Conservation (phyloP, 2,329 filamentous ascomycete species). For the Coleophoma cylindrospora region DNA sequence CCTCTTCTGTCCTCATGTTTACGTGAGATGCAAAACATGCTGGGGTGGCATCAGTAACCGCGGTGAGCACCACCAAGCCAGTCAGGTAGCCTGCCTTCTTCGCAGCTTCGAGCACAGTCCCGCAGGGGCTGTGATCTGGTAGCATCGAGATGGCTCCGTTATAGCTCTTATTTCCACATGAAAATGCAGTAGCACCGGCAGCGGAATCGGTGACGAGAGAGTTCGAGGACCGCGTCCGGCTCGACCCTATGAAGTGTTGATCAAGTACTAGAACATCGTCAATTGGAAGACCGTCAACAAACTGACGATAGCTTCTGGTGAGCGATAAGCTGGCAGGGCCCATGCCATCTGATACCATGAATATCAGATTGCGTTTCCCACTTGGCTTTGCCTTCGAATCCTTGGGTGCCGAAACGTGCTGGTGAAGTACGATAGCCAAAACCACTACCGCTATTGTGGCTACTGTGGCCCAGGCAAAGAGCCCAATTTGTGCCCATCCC, state of each 20-base stretch:
- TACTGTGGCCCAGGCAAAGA: conserved; percentile 79
- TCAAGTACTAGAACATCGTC: conserved; percentile 77
- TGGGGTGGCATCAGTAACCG: conserved; percentile 92
- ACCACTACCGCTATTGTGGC: conserved; percentile 76
- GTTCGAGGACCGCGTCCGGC: conserved; percentile 76
- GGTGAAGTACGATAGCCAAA: conserved; percentile 76
- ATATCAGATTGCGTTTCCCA: conserved; percentile 88
- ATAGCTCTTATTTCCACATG: conserved; percentile 89
- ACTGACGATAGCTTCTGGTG: conserved; percentile 82
- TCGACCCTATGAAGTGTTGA: conserved; percentile 84
- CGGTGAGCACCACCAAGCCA: conserved; percentile 89
- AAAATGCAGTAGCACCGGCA: conserved; percentile 95
- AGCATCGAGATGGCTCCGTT: conserved; percentile 92
- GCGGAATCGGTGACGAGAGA: conserved; percentile 92
- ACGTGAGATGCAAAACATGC: conserved; percentile 93
- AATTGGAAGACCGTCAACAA: conserved; percentile 65
- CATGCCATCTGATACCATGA: conserved; percentile 99
- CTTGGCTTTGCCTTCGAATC: conserved; percentile 26
- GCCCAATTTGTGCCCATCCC: conserved; percentile 66
- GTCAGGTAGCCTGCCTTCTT: conserved; percentile 90
- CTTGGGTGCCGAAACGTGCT: conserved; percentile 41
- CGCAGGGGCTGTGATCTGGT: conserved; percentile 81
- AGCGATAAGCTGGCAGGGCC: conserved; percentile 85
- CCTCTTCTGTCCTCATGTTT: conserved; percentile 72
- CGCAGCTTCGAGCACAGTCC: conserved; percentile 88